Evolutionary conservation across 495 filamentous ascomycete species (phyloP).

Genomic region (Cercophora sp.): DNA sequence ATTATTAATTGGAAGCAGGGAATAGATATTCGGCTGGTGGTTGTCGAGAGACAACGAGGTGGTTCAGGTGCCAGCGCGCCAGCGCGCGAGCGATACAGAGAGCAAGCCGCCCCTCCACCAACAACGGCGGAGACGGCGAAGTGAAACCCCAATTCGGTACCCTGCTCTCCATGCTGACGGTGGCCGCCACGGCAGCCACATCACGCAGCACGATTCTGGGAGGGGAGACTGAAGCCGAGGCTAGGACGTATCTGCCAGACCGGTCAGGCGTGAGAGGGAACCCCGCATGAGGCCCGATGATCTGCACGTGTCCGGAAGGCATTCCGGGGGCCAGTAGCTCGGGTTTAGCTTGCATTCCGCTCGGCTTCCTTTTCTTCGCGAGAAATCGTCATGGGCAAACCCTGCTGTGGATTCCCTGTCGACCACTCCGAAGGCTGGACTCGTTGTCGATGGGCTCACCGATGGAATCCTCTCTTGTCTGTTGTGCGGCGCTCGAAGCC

Average conservation of each 20-base stretch:
- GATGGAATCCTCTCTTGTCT: no score
- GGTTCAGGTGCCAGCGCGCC: no score
- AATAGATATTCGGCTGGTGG: no score
- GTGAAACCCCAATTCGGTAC: no score
- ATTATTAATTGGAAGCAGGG: background rate
- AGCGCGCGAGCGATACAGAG: background rate
- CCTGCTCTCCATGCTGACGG: background rate
- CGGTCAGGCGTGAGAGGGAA: background rate
- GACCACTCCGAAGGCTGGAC: no score
- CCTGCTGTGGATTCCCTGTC: no score
- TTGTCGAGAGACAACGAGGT: background rate
- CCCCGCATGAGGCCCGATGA: background rate
- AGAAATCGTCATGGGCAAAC: no score
- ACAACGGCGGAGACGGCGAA: background rate
- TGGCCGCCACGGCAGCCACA: background rate
- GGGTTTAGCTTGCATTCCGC: background rate
- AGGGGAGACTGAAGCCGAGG: background rate
- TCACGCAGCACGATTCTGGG: background rate
- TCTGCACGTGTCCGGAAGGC: background rate
- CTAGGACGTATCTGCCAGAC: background rate
- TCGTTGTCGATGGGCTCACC: no score
- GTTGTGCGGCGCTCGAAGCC: no score
- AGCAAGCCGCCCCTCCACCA: background rate
- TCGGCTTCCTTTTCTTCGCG: no score
- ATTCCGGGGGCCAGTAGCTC: background rate